phyloP scores from a whole-genome alignment of 352 stramenopile genomes.

The Albugo candida region DNA sequence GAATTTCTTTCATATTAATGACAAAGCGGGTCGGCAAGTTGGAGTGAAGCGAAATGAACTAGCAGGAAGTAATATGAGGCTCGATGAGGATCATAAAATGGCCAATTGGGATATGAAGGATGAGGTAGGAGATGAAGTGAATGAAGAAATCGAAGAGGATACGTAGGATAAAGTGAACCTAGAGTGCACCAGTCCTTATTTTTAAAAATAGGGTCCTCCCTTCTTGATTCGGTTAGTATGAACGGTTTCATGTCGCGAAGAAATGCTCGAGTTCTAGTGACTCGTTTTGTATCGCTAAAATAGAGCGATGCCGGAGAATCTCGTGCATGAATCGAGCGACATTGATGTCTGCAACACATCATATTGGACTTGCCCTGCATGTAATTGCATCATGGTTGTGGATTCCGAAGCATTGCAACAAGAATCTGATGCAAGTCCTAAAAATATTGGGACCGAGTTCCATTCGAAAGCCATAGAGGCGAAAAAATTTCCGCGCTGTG shows the following conservation, averaged over 20 bases:
- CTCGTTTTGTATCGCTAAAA: no score
- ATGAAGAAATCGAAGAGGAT: slow-evolving; percentile 64
- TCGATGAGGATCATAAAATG: not conserved
- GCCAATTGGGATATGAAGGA: slow-evolving; percentile 8
- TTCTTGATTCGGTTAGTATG: not conserved
- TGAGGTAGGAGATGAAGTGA: slow-evolving; percentile 48
- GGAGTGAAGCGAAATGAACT: slow-evolving; percentile 1
- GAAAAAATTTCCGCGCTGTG: slow-evolving; percentile 32
- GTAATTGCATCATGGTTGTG: slow-evolving; percentile 63
- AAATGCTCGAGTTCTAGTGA: not conserved
- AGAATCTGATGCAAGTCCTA: no score
- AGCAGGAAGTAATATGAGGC: not conserved
- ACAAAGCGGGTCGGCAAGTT: slow-evolving; percentile 2
- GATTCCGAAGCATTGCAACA: slow-evolving; percentile 23
- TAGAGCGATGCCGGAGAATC: no score
- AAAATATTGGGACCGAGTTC: slow-evolving; percentile 3
- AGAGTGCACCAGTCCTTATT: not conserved
- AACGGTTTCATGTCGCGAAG: not conserved
- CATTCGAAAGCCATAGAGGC: slow-evolving; percentile 2
- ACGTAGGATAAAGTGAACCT: not conserved
- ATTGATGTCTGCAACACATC: slow-evolving; percentile 16
- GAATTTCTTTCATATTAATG: slow-evolving; percentile 1
- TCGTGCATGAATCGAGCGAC: no score
- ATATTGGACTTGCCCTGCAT: slow-evolving; percentile 57
- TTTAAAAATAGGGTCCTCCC: not conserved